phyloP scores from a whole-genome alignment of 1,139 yeast species.

The Suhomyces taliae region DNA sequence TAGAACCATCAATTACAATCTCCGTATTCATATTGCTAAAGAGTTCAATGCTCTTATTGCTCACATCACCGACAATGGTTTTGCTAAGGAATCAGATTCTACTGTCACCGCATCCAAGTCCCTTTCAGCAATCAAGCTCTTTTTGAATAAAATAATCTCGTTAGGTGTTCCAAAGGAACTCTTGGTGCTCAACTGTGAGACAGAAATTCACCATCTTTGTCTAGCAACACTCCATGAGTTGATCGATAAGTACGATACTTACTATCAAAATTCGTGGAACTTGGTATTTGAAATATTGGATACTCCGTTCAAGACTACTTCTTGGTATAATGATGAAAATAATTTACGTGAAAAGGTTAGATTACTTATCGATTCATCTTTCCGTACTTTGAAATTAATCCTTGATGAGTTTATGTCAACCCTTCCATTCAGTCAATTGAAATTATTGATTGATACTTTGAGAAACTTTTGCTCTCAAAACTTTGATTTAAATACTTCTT shows the following conservation, averaged over 20 bases:
- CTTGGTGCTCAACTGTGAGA: constrained; percentile 51
- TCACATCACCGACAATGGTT: constrained; percentile 48
- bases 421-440: constrained; percentile 63
- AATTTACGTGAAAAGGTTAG: constrained; percentile 43
- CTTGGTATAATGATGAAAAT: constrained; percentile 23
- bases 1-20: constrained; percentile 42
- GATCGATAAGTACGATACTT: constrained; percentile 67
- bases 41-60: constrained; percentile 52
- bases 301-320: constrained; percentile 53
- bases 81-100: constrained; percentile 22
- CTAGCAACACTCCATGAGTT: constrained; percentile 66
- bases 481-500: constrained; percentile 78
- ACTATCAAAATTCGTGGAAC: constrained; percentile 65
- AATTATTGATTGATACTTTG: constrained; percentile 67
- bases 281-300: constrained; percentile 67
- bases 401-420: constrained; percentile 79
- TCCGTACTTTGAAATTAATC: constrained; percentile 77
- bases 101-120: constrained; percentile 33
- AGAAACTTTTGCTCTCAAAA: constrained; percentile 69
- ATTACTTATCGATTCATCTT: constrained; percentile 60
- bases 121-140: constrained; percentile 34
- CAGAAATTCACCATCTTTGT: constrained; percentile 64
- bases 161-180: constrained; percentile 44
- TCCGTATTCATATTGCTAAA: constrained; percentile 48
- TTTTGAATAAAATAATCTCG: constrained; percentile 33